Base-by-base conservation (phyloP, 1,139 yeast species). In the Geotrichum histeridarum region DNA sequence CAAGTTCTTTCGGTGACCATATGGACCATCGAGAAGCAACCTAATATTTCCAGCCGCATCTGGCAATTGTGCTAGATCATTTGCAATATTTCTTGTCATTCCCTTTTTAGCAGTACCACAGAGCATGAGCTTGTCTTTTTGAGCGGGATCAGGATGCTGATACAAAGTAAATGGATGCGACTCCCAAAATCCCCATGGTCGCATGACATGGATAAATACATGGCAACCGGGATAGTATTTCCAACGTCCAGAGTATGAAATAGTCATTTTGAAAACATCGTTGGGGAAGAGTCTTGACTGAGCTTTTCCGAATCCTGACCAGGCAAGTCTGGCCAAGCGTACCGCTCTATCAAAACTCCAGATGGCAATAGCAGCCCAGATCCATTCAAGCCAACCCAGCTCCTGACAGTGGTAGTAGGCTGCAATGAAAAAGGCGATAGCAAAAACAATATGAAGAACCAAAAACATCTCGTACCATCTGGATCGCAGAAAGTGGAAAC, bases 81-180 rank as follows among this genome's bases (percentile, higher is more conserved):
- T 61, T 17, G 64, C 51, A 4, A 66, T 43, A 15, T 46, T 47
- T 42, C 53, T 54, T 35, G 72, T 68, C 54, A 53, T 70, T 67
- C 60, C 69, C 57, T 37, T 63, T 67, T 53, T 69, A 66, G 59
- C 74, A 67, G 55, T 70, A 64, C 55, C 71, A 65, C 38, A 67
- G 61, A 53, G 64, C 63, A 49, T 71, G 59, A 66, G 65, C 67
- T 58, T 42, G 27, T 60, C 61, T n/a, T 58, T 58, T 38, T 58
- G 51, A 7, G 53, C 58, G 11, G 58, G 57, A 43, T 56, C 53
- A 37, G 61, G 56, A 8, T 60, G 50, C 30, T 61, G 63, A 33
- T 78, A 71, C 31, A 81, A 68, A 0, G 89, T 80, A 63, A 83
- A 83, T 0, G 89, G 89, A 67, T 83, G 89, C 0, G 84, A 79